Conservation (phyloP, 495 filamentous ascomycete genomes). For the Penicillium silybi region DNA sequence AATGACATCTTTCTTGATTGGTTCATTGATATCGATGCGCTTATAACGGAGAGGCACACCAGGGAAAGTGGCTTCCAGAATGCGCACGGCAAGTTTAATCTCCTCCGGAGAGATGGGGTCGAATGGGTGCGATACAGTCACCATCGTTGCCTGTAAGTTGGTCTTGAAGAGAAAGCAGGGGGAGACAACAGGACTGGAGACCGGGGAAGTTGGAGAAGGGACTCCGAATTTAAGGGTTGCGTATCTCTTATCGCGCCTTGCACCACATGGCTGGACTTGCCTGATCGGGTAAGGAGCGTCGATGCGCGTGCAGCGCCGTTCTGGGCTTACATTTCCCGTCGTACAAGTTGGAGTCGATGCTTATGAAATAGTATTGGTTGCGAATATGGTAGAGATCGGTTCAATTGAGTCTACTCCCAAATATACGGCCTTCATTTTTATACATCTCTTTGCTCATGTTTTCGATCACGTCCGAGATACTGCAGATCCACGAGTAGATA, state of each 20-base stretch:
- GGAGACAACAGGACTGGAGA: not conserved
- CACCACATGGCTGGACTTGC: slow-evolving; percentile 19
- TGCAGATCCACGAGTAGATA: not conserved
- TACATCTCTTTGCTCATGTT: not conserved
- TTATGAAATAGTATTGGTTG: not conserved
- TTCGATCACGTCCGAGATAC: not conserved
- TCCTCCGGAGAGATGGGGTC: slow-evolving; percentile 39
- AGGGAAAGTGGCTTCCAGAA: slow-evolving; percentile 35
- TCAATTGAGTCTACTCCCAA: not conserved
- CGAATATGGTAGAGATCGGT: not conserved
- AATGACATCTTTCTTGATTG: slow-evolving; percentile 36
- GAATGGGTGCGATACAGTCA: slow-evolving; percentile 32
- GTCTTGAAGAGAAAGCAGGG: not conserved
- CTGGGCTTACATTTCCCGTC: not conserved
- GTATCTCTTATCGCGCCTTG: slow-evolving; percentile 15
- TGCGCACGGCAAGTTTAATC: slow-evolving; percentile 36
- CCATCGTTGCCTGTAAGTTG: slow-evolving; percentile 7
- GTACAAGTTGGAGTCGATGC: no score
- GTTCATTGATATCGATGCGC: slow-evolving; percentile 38
- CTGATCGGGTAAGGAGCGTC: slow-evolving; percentile 11
- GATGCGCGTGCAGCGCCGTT: not conserved
- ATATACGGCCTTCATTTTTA: not conserved
- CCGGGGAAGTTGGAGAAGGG: not conserved
- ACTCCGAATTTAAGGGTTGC: slow-evolving; percentile 11
- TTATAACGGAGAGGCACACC: slow-evolving; percentile 35